Base-by-base conservation (phyloP, 257 asterid genomes). In the Striga asiatica region DNA sequence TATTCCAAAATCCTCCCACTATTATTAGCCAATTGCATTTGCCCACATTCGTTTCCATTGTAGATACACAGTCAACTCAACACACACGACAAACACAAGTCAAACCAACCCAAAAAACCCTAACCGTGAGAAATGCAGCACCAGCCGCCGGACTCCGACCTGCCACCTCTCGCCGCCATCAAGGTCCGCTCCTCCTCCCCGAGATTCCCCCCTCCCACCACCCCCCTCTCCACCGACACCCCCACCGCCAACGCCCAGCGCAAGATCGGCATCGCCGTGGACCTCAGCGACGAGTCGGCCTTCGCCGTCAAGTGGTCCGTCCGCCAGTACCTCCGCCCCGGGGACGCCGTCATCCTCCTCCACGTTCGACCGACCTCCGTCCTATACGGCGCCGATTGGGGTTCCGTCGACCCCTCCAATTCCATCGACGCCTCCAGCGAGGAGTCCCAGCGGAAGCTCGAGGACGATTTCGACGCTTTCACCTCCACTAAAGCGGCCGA, bases 371-470 rank as follows among this genome's bases (percentile, higher is more conserved):
- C 95, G 13, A 85, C 95, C 8, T 85, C 95, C 61, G 95, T 85
- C 48, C 91, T 85, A 37, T 85, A 85, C 74, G 95, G 95, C 16
- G 95, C 95, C 3, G 95, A 86, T 45, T 85, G 95, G 93, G 95
- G 95, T 9, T 82, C 95, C 54, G 89, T 85, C 29, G 95, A 85
- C 72, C 80, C 67, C 50, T 78, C 94, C 25, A 65, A 76, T n/a
- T n/a, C n/a, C 35, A 88, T 83, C 52, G 94, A 83, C 17, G 19
- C 88, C 1, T 83, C 75, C 1, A 77, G 77, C 68, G 78, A 76
- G 58, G 93, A 73, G 72, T 76, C 81, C 7, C 85, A 83, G 60
- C 75, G 56, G 6, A 84, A 84, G 73, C 89, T 84, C 0, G 97
- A 88, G 18, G 80, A 76, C 27, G 86, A 88, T 24, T 88, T 88